Evolutionary conservation across 371 early-diverging fungal genomes (phyloP).

Genomic region (Coemansia linderi): DNA sequence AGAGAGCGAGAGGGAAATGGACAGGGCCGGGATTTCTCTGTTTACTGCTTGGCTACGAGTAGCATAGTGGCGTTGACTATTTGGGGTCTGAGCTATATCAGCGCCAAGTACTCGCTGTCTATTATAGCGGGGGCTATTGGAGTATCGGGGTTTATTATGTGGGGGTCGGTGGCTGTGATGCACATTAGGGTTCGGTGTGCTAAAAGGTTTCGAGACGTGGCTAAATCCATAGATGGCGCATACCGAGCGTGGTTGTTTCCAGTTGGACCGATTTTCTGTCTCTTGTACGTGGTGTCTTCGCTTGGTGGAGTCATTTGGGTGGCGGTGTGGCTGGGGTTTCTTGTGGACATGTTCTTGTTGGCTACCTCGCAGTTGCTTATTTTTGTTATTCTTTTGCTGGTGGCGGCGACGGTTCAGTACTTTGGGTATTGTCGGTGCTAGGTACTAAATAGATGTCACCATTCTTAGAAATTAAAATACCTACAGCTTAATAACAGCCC

Average conservation of each 20-base stretch:
- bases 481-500: no score
- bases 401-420: conserved; percentile 22
- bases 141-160: conserved; percentile 19
- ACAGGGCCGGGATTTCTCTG: conserved; percentile 5
- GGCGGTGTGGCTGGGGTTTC: conserved; percentile 9
- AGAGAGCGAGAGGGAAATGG: conserved; percentile 11
- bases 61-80: conserved; percentile 16
- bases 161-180: conserved; percentile 67
- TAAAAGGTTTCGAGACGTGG: conserved; percentile 63
- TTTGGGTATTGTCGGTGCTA: conserved; percentile 27
- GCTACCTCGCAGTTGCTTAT: conserved; percentile 37
- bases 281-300: conserved; percentile 57
- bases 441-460: conserved; percentile 16
- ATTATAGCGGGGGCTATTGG: conserved; percentile 18
- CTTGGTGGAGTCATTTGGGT: conserved; percentile 60
- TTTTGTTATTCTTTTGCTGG: conserved; percentile 34
- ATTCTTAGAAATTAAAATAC: not conserved
- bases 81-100: conserved; percentile 21
- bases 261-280: conserved; percentile 64
- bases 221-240: conserved; percentile 57
- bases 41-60: conserved; percentile 15
- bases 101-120: conserved; percentile 4
- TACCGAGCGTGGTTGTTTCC: conserved; percentile 70
- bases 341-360: conserved; percentile 18
- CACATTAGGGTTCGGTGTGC: conserved; percentile 78